Conservation (phyloP, 106 monocot species). For the Phalaenopsis equestris region DNA sequence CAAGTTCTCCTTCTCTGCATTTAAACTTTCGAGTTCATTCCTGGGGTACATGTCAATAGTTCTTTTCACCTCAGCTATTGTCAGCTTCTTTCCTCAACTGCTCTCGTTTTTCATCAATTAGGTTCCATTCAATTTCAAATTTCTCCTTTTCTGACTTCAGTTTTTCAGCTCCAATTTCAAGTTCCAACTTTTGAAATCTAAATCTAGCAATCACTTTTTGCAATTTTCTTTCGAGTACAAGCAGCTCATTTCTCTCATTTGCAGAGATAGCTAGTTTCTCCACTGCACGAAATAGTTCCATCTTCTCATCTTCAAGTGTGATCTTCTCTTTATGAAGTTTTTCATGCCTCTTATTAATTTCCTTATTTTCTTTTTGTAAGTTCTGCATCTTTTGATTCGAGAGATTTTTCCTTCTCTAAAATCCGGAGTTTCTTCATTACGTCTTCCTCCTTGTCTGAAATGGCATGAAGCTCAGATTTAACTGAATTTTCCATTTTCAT, state of each 20-base stretch:
- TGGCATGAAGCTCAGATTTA: constrained; percentile 14
- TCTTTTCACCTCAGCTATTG: constrained; percentile 52
- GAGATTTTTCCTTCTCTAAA: constrained; percentile 42
- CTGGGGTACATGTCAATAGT: constrained; percentile 38
- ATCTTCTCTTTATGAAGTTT: constrained; percentile 48
- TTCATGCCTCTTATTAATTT: constrained; percentile 26
- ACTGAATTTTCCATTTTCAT: constrained; percentile 35
- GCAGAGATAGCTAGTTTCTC: constrained; percentile 42
- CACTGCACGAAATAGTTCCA: constrained; percentile 23
- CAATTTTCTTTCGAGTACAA: constrained; percentile 54
- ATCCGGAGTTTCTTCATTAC: constrained; percentile 28
- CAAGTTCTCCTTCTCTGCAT: constrained; percentile 71
- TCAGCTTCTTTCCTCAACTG: constrained; percentile 59
- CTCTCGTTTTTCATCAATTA: constrained; percentile 80
- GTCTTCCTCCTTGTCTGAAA: constrained; percentile 43
- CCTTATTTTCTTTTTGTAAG: constrained; percentile 45
- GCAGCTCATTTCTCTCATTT: constrained; percentile 58
- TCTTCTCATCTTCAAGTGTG: constrained; percentile 51
- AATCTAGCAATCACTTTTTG: constrained; percentile 90
- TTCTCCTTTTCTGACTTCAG: constrained; percentile 80
- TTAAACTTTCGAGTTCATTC: constrained; percentile 72
- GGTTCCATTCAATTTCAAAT: constrained; percentile 88
- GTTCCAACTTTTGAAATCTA: constrained; percentile 57
- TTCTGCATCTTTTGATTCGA: constrained; percentile 30
- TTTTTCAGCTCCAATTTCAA: constrained; percentile 45